phyloP scores from a whole-genome alignment of 2,329 filamentous ascomycete genomes.

The Hymenoscyphus infarciens region DNA sequence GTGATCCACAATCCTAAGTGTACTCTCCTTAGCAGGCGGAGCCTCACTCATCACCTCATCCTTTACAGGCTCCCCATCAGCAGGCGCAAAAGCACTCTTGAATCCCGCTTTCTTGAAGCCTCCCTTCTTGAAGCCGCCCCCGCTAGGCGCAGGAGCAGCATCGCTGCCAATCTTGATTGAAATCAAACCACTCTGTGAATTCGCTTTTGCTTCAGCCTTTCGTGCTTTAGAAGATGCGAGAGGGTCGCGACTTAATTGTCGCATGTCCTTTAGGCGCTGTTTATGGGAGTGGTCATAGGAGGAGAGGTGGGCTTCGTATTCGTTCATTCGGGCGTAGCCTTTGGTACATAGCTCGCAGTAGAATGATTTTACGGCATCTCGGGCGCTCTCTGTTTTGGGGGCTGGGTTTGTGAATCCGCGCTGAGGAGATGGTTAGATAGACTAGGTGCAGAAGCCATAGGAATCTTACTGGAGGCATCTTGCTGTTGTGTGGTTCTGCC shows the following conservation, averaged over 20 bases:
- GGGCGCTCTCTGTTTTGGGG: slow-evolving; percentile 57
- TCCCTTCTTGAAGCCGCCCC: slow-evolving; percentile 58
- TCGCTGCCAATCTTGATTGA: slow-evolving; percentile 58
- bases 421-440: slow-evolving; percentile 30
- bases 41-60: slow-evolving; percentile 33
- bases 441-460: background rate
- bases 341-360: slow-evolving; percentile 88
- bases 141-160: slow-evolving; percentile 26
- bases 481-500: background rate
- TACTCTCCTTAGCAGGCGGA: slow-evolving; percentile 20
- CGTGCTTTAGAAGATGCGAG: slow-evolving; percentile 60
- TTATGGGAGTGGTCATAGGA: slow-evolving; percentile 96
- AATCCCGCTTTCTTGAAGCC: slow-evolving; percentile 82
- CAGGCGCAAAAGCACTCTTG: slow-evolving; percentile 68
- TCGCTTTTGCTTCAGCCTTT: slow-evolving; percentile 68
- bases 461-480: slow-evolving; percentile 4
- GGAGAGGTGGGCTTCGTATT: slow-evolving; percentile 90
- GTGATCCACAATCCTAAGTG: slow-evolving; percentile 37
- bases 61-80: slow-evolving; percentile 42
- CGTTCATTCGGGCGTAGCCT: slow-evolving; percentile 91
- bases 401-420: slow-evolving; percentile 46
- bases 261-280: slow-evolving; percentile 85
- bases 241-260: slow-evolving; percentile 73
- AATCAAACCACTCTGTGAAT: slow-evolving; percentile 56
- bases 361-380: slow-evolving; percentile 75